phyloP scores from a whole-genome alignment of 2,329 filamentous ascomycete species.

The Didymella pomorum region DNA sequence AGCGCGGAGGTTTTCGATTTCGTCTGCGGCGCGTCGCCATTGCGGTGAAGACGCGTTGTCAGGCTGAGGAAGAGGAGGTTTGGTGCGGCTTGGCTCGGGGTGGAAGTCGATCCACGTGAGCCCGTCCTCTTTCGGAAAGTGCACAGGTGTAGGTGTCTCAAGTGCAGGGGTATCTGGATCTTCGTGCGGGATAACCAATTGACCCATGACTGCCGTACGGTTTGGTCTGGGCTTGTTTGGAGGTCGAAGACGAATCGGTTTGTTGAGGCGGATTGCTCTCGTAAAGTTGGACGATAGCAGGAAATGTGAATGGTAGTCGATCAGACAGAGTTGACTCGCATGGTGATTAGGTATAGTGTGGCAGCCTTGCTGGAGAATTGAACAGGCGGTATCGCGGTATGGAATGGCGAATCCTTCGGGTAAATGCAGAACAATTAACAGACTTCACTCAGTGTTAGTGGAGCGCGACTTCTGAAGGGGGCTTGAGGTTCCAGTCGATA shows the following conservation, averaged over 20 bases:
- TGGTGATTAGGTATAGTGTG: neutral
- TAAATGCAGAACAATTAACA: conserved; percentile 8
- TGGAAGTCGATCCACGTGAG: conserved; percentile 2
- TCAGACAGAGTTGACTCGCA: neutral
- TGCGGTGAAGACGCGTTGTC: neutral
- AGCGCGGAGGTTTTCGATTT: conserved; percentile 2
- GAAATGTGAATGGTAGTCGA: neutral
- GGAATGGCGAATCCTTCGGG: neutral
- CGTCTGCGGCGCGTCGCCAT: conserved; percentile 1
- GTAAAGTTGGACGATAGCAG: neutral
- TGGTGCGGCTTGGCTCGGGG: neutral
- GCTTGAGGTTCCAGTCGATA: neutral
- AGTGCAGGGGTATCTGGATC: neutral
- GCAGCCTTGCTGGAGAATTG: neutral
- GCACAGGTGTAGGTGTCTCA: neutral
- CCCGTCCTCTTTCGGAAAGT: neutral
- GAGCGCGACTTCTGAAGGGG: too few relatives aligned
- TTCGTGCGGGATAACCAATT: conserved; percentile 1
- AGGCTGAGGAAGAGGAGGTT: neutral
- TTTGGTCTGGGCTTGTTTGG: neutral
- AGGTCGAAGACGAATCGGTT: neutral
- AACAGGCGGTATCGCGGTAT: neutral
- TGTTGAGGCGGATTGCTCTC: neutral
- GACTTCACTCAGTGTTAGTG: neutral
- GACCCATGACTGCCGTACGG: neutral